Evolutionary conservation across 306 rosid species (phyloP).

Genomic region (Begonia loranthoides): DNA sequence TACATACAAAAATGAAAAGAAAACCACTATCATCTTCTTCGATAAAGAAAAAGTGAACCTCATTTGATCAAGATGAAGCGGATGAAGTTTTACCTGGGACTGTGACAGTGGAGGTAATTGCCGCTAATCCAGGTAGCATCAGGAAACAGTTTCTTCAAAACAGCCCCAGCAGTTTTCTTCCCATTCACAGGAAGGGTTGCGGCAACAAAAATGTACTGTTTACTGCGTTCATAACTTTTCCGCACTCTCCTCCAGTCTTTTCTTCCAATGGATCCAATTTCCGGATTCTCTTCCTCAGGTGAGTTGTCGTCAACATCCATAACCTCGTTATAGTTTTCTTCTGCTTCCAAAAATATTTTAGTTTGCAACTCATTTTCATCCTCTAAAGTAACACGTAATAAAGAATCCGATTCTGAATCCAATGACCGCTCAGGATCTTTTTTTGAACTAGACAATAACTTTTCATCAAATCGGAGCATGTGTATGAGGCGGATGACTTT

Average conservation of each 20-base stretch:
- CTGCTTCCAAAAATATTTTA: constrained; percentile 39
- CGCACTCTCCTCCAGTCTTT: constrained; percentile 75
- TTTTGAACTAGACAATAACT: constrained; percentile 43
- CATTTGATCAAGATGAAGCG: no score
- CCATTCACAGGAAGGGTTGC: constrained; percentile 97
- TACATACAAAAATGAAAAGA: no score
- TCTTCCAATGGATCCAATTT: constrained; percentile 25
- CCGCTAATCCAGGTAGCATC: constrained; percentile 82
- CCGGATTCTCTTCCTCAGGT: constrained; percentile 17
- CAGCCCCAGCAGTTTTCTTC: constrained; percentile 83
- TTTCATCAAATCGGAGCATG: constrained; percentile 80
- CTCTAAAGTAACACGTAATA: constrained; percentile 24
- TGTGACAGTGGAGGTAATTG: constrained; percentile 87
- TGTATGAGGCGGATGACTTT: constrained; percentile 79
- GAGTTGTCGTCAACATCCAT: constrained; percentile 12
- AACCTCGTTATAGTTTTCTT: constrained; percentile 23
- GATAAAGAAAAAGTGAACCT: no score
- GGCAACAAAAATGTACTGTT: constrained; percentile 89
- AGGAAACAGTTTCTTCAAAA: constrained; percentile 75
- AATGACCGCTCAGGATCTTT: constrained; percentile 24
- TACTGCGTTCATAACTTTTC: constrained; percentile 62
- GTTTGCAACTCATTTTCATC: constrained; percentile 32
- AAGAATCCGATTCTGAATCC: constrained; percentile 27
- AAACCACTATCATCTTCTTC: no score
- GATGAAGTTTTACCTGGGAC: constrained; percentile 45